Evolutionary conservation across 805 yeast species (phyloP), one percentile per base, ranked within the genome.

Genomic region (Yamadazyma insecticola): DNA sequence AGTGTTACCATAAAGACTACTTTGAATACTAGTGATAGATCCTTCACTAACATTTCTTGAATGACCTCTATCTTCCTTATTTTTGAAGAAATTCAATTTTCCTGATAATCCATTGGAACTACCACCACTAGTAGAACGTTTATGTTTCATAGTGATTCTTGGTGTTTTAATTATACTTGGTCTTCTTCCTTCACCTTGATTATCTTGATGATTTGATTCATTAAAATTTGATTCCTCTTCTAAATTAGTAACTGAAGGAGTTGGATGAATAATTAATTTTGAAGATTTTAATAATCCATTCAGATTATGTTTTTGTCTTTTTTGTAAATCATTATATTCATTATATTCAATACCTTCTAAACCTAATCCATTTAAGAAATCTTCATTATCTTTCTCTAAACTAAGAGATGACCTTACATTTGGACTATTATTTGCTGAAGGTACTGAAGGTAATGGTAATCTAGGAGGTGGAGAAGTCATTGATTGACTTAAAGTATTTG

Each of bases 11-110:
- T 23, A 13, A 8, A 22, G 11, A 8, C 62, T 58, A 10, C 55
- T 53, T 13, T 34, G 47, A 25, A 40, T 44, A n/a, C n/a, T n/a
- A 14, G 37, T 35, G 13, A 60, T 40, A 7, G 67, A 56, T 4
- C 70, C 60, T 14, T 65, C 72, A 33, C 66, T 61, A 16, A 55
- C 60, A 32, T 60, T 55, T 6, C 72, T 52, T 2, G 66, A 39
- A 39, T 65, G 71, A 3, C 62, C 60, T 12, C 35, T 50, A 26
- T 45, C 44, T 21, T 42, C 50, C 22, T 36, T 43, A 13, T 47
- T 35, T 33, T 57, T 58, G 47, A 64, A 63, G 16, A 65, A 42
- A 18, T 51, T 57, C 30, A 64, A 51, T 33, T 62, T 62, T 22
- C 48, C 39, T 16, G 50, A 35, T 6, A 55, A 51, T 9, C 49